Evolutionary conservation across 257 asterid genomes (phyloP).

Genomic region (Petunia axillaris): DNA sequence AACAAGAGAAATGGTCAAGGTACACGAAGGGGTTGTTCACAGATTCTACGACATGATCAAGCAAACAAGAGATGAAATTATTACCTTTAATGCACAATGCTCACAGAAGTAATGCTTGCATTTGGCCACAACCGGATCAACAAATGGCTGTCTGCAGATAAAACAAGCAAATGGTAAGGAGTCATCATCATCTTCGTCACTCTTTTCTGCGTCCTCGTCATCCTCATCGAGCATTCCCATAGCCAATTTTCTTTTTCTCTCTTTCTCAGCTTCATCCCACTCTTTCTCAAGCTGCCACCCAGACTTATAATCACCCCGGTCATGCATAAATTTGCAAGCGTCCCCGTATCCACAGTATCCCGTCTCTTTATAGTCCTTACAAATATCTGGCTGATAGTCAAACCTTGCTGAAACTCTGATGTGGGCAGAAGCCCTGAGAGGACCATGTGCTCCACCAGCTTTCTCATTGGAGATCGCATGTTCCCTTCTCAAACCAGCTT

Average conservation of each 20-base stretch:
- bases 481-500: conserved; percentile 94
- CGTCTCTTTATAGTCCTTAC: conserved; percentile 94
- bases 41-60: not conserved
- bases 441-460: conserved; percentile 95
- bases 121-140: conserved; percentile 83
- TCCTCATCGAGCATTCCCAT: conserved; percentile 59
- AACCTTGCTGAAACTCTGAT: conserved; percentile 93
- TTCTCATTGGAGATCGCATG: conserved; percentile 86
- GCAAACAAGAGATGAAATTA: conserved; percentile 3
- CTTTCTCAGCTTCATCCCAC: conserved; percentile 90
- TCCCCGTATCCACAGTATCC: conserved; percentile 99
- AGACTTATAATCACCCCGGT: conserved; percentile 89
- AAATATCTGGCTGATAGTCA: conserved; percentile 96
- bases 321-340: conserved; percentile 96
- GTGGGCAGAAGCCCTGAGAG: conserved; percentile 91
- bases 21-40: not conserved
- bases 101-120: conserved; percentile 98
- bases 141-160: conserved; percentile 88
- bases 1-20: conserved; percentile 13
- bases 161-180: conserved; percentile 89
- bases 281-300: conserved; percentile 98
- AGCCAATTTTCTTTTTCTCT: conserved; percentile 64
- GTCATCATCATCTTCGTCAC: conserved; percentile 79
- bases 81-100: conserved; percentile 95
- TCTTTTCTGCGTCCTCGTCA: conserved; percentile 47